phyloP scores from a whole-genome alignment of 2,329 filamentous ascomycete species.

The Beauveria australis region DNA sequence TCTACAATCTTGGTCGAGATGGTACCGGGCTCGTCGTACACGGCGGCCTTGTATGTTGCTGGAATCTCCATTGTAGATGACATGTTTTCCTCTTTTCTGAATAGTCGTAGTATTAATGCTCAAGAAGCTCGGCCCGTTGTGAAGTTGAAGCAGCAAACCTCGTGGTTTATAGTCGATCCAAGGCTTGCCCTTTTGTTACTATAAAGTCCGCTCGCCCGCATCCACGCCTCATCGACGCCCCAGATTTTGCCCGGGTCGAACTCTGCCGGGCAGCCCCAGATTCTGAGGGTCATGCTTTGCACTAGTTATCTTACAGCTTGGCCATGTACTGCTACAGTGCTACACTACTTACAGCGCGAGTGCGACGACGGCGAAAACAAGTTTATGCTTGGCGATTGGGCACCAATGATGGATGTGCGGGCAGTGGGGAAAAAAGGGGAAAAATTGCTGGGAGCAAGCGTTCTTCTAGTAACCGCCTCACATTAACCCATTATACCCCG shows the following conservation, averaged over 20 bases:
- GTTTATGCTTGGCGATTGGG: neutral
- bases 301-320: too few relatives aligned
- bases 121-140: too few relatives aligned
- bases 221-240: neutral
- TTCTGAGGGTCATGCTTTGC: too few relatives aligned
- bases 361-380: too few relatives aligned
- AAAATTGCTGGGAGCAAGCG: neutral
- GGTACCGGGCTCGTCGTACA: conserved; percentile 20
- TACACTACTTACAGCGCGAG: too few relatives aligned
- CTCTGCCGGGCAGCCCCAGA: too few relatives aligned
- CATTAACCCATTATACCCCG: neutral
- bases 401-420: neutral
- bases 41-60: conserved; percentile 14
- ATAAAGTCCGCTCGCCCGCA: neutral
- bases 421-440: neutral
- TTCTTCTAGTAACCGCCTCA: neutral
- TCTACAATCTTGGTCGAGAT: conserved; percentile 19
- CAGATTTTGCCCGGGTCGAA: neutral
- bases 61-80: conserved; percentile 1
- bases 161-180: too few relatives aligned
- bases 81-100: neutral
- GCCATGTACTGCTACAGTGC: too few relatives aligned
- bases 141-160: too few relatives aligned
- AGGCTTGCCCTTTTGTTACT: neutral
- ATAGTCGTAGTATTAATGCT: neutral